Evolutionary conservation across 805 yeast genomes (phyloP).

Genomic region (Starmerella riodocensis): DNA sequence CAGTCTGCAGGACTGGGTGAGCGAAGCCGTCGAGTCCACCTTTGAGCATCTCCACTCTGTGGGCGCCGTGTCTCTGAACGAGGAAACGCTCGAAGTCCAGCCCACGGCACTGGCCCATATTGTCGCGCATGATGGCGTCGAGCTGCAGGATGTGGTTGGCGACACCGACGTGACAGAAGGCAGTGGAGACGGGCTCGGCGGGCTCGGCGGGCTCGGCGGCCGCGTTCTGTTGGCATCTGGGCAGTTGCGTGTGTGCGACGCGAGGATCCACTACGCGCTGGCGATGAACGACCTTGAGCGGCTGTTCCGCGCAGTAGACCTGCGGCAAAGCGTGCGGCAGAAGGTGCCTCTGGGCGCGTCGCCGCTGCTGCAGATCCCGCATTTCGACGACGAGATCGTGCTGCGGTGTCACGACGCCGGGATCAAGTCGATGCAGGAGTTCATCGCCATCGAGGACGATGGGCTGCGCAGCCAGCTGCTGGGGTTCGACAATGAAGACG

Average conservation of each 20-base stretch:
- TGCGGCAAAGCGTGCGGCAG: constrained; percentile 78
- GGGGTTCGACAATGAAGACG: constrained; percentile 35
- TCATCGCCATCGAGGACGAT: constrained; percentile 64
- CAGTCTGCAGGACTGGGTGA: constrained; percentile 64
- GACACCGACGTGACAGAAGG: background rate
- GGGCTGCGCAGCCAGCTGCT: constrained; percentile 43
- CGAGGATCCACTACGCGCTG: constrained; percentile 47
- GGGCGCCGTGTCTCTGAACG: constrained; percentile 43
- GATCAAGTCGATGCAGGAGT: constrained; percentile 65
- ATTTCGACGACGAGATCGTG: constrained; percentile 39
- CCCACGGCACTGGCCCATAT: constrained; percentile 65
- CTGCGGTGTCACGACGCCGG: constrained; percentile 38
- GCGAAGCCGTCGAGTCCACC: constrained; percentile 67
- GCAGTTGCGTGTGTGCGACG: constrained; percentile 43
- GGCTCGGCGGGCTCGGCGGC: no score
- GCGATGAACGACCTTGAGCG: background rate
- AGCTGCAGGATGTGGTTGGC: background rate
- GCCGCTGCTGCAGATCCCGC: constrained; percentile 73
- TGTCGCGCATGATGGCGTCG: constrained; percentile 55
- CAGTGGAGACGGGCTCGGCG: constrained; percentile 27
- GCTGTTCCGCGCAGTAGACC: constrained; percentile 63
- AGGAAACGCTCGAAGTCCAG: constrained; percentile 30
- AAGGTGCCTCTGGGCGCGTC: constrained; percentile 72
- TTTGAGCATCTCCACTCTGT: constrained; percentile 46
- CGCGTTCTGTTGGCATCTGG: no score